Percentiles rank a stretch among this genome's conserved stretches.
Evolutionary conservation across 2,329 filamentous ascomycete genomes (phyloP).

Genomic region (Apiospora pterosperma): DNA sequence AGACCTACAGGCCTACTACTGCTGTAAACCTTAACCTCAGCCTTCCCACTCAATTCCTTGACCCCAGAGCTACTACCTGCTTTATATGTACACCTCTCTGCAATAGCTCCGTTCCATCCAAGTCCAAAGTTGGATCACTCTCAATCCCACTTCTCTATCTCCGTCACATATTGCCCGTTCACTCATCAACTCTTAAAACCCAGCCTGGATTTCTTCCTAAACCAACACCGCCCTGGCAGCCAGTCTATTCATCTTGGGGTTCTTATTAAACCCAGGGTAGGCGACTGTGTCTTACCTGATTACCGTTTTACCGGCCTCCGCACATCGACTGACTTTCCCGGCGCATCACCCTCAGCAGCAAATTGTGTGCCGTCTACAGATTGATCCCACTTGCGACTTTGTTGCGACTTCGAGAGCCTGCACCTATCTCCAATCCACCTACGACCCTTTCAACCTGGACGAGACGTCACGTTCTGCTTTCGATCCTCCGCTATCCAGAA

Average conservation of each 20-base stretch:
- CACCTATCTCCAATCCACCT: background rate
- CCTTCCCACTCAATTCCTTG: background rate
- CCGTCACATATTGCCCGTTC: background rate
- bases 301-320: slow-evolving; percentile 4
- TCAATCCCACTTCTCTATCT: background rate
- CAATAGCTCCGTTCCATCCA: no score
- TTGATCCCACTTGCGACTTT: background rate
- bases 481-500: background rate
- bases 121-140: background rate
- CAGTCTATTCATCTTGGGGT: background rate
- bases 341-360: background rate
- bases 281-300: background rate
- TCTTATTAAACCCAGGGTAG: background rate
- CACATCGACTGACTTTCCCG: background rate
- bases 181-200: background rate
- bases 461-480: background rate
- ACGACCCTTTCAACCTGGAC: background rate
- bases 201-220: background rate
- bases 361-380: background rate
- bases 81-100: background rate
- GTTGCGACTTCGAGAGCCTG: background rate
- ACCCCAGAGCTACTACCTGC: background rate
- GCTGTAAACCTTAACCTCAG: slow-evolving; percentile 1
- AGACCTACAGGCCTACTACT: background rate
- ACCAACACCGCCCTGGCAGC: background rate